phyloP scores from a whole-genome alignment of 2,329 filamentous ascomycete genomes.

The Colletotrichum tabaci region DNA sequence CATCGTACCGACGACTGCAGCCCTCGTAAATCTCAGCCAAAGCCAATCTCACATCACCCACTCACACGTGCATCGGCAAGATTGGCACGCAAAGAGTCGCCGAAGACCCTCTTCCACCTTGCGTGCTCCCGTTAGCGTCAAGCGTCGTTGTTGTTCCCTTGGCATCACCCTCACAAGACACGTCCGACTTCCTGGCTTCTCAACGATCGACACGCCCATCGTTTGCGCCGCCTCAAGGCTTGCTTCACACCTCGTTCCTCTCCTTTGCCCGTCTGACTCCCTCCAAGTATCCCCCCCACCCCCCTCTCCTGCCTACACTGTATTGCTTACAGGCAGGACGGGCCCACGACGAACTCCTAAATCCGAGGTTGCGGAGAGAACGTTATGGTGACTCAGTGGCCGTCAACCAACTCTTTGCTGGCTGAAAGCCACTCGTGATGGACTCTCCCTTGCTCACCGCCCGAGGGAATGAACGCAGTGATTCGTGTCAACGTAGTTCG shows the following conservation, averaged over 20 bases:
- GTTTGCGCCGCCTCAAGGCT: not conserved
- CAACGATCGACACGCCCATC: slow-evolving; percentile 8
- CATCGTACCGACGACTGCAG: slow-evolving; percentile 20
- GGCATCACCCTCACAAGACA: slow-evolving; percentile 9
- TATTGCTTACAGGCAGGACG: not conserved
- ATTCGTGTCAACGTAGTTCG: slow-evolving; percentile 9
- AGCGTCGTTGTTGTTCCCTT: not conserved
- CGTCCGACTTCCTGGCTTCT: not conserved
- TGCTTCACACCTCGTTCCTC: not conserved
- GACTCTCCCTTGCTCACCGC: not conserved
- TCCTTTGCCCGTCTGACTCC: slow-evolving; percentile 8
- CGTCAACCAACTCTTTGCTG: slow-evolving; percentile 3
- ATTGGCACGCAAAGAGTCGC: slow-evolving; percentile 29
- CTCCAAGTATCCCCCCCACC: too few relatives aligned
- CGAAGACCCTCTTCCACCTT: slow-evolving; percentile 14
- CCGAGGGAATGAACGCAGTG: slow-evolving; percentile 4
- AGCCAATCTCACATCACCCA: slow-evolving; percentile 17
- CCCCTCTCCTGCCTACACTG: too few relatives aligned
- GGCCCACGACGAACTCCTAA: slow-evolving; percentile 1
- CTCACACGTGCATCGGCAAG: slow-evolving; percentile 26
- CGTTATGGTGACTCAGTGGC: slow-evolving; percentile 17
- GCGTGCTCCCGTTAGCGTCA: not conserved
- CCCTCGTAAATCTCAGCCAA: slow-evolving; percentile 36
- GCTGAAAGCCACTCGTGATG: slow-evolving; percentile 25
- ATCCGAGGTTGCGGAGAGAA: slow-evolving; percentile 11